phyloP scores from a whole-genome alignment of 805 yeast genomes.

The Yamadazyma insecticola region DNA sequence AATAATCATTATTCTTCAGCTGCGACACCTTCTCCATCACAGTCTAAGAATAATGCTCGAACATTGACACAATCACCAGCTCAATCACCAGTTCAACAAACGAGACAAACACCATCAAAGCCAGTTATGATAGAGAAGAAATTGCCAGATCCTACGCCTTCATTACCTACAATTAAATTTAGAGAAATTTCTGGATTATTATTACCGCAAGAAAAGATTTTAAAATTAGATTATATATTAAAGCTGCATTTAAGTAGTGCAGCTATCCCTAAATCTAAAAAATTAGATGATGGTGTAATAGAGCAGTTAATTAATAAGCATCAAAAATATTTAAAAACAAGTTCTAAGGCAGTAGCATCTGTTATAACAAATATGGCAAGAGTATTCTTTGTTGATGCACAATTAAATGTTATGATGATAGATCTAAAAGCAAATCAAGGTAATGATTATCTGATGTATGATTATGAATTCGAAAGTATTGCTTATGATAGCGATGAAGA shows the following conservation, averaged over 20 bases:
- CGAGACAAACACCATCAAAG: background rate
- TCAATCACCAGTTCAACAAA: background rate
- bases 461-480: constrained; percentile 59
- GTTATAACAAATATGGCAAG: constrained; percentile 37
- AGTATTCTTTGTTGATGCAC: constrained; percentile 35
- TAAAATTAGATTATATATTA: constrained; percentile 35
- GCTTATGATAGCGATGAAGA: constrained; percentile 18
- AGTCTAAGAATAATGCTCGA: background rate
- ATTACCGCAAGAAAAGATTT: constrained; percentile 31
- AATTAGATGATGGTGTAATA: constrained; percentile 26
- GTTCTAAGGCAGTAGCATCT: constrained; percentile 29
- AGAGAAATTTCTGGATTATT: constrained; percentile 30
- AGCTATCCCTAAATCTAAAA: constrained; percentile 13
- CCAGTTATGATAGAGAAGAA: background rate
- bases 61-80: background rate
- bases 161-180: constrained; percentile 18
- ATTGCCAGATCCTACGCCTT: background rate
- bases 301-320: constrained; percentile 27
- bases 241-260: constrained; percentile 32
- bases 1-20: background rate
- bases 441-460: constrained; percentile 67
- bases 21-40: background rate
- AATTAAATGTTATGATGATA: constrained; percentile 30
- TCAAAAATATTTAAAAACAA: constrained; percentile 13
- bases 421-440: constrained; percentile 40